A percentile compares a stretch with the other conserved stretches of the same genome.
Conservation (phyloP, 169 alveolate species). For the Eimeria maxima region DNA sequence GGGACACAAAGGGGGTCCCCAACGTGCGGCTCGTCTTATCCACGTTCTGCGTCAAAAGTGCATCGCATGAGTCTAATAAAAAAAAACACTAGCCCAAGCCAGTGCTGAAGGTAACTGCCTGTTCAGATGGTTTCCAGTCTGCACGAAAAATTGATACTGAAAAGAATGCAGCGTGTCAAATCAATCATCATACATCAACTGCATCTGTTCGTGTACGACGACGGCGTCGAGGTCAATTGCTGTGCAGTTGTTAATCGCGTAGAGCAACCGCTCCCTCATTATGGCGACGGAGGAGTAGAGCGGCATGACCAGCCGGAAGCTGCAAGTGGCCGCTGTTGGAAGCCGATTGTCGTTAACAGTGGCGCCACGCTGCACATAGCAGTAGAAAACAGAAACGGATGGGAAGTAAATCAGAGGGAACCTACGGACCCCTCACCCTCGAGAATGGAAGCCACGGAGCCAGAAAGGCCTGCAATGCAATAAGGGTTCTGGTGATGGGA, state of each 20-base stretch:
- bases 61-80: background rate
- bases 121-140: background rate
- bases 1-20: no score
- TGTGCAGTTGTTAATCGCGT: conserved; percentile 94
- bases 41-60: background rate
- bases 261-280: conserved; percentile 91
- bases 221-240: conserved; percentile 96
- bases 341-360: conserved; percentile 90
- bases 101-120: background rate
- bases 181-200: conserved; percentile 84
- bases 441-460: background rate
- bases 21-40: background rate
- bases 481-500: no score
- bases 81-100: background rate
- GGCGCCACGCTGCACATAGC: conserved; percentile 51
- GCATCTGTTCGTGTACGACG: conserved; percentile 91
- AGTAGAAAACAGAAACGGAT: background rate
- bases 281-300: conserved; percentile 91
- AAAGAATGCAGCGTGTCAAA: background rate
- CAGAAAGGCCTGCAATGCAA: background rate
- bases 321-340: conserved; percentile 96
- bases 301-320: conserved; percentile 94
- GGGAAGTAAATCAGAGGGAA: background rate
- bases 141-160: background rate
- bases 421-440: background rate